Conservation (phyloP, 2,329 filamentous ascomycete genomes). For the Parafenestella ontariensis region DNA sequence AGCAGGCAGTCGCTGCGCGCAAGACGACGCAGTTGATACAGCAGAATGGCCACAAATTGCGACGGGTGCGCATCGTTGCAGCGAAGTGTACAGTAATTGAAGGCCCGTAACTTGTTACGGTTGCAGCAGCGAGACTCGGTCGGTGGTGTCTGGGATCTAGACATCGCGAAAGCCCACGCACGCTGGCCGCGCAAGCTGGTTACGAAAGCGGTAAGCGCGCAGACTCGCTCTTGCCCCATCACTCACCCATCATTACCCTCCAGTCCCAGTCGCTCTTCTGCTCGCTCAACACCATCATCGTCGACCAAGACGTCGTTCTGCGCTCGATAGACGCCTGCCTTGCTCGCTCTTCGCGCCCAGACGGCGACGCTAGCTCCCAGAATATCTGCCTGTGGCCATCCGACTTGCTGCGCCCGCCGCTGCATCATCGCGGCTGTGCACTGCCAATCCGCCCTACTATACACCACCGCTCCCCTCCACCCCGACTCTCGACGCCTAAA, state of each 20-base stretch:
- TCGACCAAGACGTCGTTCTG: slow-evolving; percentile 11
- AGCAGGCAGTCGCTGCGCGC: background rate
- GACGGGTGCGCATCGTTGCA: background rate
- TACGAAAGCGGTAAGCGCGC: slow-evolving; percentile 15
- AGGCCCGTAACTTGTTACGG: background rate
- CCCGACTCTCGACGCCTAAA: slow-evolving; percentile 10
- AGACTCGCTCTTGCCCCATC: slow-evolving; percentile 19
- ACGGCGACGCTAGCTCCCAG: slow-evolving; percentile 8
- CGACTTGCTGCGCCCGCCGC: slow-evolving; percentile 22
- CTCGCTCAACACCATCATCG: slow-evolving; percentile 4
- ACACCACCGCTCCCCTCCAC: slow-evolving; percentile 12
- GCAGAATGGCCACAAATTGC: background rate
- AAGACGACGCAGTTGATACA: background rate
- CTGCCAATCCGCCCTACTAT: slow-evolving; percentile 20
- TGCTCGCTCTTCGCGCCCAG: slow-evolving; percentile 3
- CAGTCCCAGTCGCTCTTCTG: slow-evolving; percentile 6
- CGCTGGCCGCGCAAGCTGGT: slow-evolving; percentile 17
- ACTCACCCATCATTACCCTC: slow-evolving; percentile 18
- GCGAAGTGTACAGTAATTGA: background rate
- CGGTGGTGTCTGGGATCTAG: slow-evolving; percentile 17
- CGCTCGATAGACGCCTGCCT: slow-evolving; percentile 15
- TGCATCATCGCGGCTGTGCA: slow-evolving; percentile 32
- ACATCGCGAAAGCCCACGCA: slow-evolving; percentile 21
- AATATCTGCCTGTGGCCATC: slow-evolving; percentile 18
- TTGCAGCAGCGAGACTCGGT: slow-evolving; percentile 12